Evolutionary conservation across 805 yeast genomes (phyloP).

Genomic region (Wickerhamomyces chaumierensis): DNA sequence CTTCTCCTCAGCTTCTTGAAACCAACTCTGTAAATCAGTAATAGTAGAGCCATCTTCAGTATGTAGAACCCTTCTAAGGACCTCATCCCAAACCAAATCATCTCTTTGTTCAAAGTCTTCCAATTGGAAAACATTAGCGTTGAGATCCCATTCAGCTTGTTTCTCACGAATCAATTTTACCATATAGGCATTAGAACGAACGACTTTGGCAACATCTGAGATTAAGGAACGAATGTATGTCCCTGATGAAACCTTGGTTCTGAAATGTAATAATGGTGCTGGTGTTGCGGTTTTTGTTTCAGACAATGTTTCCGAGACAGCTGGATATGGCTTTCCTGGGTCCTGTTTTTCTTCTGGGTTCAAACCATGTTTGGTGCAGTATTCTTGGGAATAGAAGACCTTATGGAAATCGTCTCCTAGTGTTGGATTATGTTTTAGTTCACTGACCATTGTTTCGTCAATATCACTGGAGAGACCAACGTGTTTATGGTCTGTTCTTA

Average conservation of each 20-base stretch:
- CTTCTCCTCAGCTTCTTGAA: constrained; percentile 21
- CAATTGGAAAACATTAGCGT: constrained; percentile 53
- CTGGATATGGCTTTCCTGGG: constrained; percentile 26
- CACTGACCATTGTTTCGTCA: constrained; percentile 33
- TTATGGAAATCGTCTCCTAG: constrained; percentile 42
- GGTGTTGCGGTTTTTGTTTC: constrained; percentile 25
- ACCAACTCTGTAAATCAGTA: constrained; percentile 28
- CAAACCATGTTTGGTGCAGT: constrained; percentile 29
- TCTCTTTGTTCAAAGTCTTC: constrained; percentile 52
- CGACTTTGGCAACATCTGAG: constrained; percentile 78
- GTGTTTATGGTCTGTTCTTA: constrained; percentile 47
- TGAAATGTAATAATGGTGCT: constrained; percentile 64
- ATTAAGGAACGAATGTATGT: constrained; percentile 86
- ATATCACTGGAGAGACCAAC: constrained; percentile 36
- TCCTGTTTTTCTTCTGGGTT: constrained; percentile 29
- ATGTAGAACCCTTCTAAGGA: constrained; percentile 38
- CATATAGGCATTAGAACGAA: constrained; percentile 81
- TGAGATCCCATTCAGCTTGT: constrained; percentile 82
- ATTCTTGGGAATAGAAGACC: constrained; percentile 48
- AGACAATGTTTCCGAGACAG: no score
- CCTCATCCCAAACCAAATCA: constrained; percentile 62
- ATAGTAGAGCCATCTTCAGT: constrained; percentile 26
- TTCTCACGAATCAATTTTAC: constrained; percentile 60
- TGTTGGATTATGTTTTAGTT: constrained; percentile 27
- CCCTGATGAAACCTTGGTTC: constrained; percentile 82